Evolutionary conservation across 176 grass and related monocot species (phyloP), one percentile per base, ranked within the genome.

Genomic region (Chrysopogon serrulatus): DNA sequence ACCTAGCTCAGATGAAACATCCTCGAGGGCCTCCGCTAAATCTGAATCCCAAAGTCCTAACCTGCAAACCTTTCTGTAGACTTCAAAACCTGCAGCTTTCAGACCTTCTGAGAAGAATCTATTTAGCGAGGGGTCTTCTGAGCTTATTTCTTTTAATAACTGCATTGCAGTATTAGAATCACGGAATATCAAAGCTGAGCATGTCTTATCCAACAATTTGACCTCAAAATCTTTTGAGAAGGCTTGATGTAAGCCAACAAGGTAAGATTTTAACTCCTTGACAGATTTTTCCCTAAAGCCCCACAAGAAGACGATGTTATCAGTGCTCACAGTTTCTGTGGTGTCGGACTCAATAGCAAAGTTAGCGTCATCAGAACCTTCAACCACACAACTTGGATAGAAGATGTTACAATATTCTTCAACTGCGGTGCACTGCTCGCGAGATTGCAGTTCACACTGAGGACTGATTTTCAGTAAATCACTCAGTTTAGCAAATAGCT

Each of bases 341-440:
- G 76, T 72, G 79, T 91, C 77, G 48, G 71, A 34, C 74, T 62
- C 69, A 68, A 63, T 75, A 86, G 39, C 19, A 42, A 35, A 79
- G 54, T 87, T 79, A 23, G 79, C 79, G 40, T 78, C 84, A 79
- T 90, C 91, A 82, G 74, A 86, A 53, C 90, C 85, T 76, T 87
- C 63, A 2, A 69, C 77, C 36, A 44, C 79, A 74, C 78, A 86
- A 62, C 45, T 69, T 13, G 96, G 85, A 90, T 87, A 93, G 61
- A 98, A 93, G 59, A 92, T 85, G 72, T 98, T 92, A 73, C 73
- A 70, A 26, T 93, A 88, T 59, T 91, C 91, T 86, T 98, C 96
- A 83, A 88, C 85, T 77, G 68, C 6, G 18, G 57, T n/a, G 33
- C 26, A 83, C 68, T 83, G 60, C 39, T 90, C 43, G 43, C 9